Evolutionary conservation across 2,329 filamentous ascomycete species (phyloP).

Genomic region (Pestalotiopsis sp.): DNA sequence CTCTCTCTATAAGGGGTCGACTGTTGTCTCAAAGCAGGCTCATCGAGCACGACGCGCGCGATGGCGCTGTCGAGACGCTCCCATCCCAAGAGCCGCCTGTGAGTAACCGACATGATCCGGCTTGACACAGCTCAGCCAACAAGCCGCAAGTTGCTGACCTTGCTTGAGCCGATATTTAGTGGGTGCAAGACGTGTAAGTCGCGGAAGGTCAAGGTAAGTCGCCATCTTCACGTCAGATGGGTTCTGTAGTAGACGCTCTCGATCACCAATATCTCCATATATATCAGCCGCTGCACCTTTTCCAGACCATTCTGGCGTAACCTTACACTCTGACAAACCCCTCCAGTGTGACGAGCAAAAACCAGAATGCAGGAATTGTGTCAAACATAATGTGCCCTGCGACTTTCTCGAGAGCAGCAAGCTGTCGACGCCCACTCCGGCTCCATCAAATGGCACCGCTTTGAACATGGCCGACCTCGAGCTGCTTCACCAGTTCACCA

Average conservation of each 20-base stretch:
- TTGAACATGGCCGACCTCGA: constrained; percentile 39
- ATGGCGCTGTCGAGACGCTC: constrained; percentile 2
- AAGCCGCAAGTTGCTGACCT: background rate
- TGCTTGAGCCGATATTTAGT: background rate
- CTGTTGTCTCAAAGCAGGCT: background rate
- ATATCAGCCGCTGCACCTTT: background rate
- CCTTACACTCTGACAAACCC: background rate
- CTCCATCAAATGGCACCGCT: background rate
- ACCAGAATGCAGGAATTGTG: constrained; percentile 8
- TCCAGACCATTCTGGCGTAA: background rate
- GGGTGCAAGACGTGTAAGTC: constrained; percentile 7
- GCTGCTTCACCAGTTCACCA: constrained; percentile 42
- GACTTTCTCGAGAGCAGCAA: background rate
- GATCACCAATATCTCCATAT: no score
- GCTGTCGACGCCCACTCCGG: background rate
- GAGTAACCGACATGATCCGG: background rate
- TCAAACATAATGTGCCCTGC: constrained; percentile 3
- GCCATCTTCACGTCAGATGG: background rate
- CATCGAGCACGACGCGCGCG: background rate
- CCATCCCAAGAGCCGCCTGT: constrained; percentile 9
- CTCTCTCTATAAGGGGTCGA: background rate
- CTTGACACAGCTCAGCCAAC: background rate
- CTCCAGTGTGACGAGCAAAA: constrained; percentile 1
- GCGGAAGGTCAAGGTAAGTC: constrained; percentile 8
- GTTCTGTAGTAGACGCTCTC: no score